A percentile compares a stretch with the other conserved stretches of the same genome.
phyloP scores from a whole-genome alignment of 1,139 yeast genomes.

The Kluyveromyces sp. region DNA sequence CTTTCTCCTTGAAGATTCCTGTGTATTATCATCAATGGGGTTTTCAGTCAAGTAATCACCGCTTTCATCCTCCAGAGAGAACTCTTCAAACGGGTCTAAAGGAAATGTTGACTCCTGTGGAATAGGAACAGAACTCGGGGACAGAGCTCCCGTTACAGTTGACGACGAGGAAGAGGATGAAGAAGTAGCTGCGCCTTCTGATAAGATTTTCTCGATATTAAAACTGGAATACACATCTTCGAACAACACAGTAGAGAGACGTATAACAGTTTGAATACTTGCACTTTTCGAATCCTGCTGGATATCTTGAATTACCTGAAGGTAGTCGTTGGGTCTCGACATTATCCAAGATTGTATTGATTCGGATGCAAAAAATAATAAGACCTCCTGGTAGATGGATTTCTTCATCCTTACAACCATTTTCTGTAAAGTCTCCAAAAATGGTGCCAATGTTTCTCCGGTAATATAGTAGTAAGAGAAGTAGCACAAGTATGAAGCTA shows the following conservation, averaged over 20 bases:
- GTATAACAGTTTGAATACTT: background rate
- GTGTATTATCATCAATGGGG: background rate
- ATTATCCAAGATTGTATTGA: constrained; percentile 27
- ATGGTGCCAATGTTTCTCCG: constrained; percentile 17
- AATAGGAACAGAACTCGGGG: constrained; percentile 5
- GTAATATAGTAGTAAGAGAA: constrained; percentile 27
- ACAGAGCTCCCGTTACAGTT: constrained; percentile 2
- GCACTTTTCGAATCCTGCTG: background rate
- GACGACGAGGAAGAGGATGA: constrained; percentile 10
- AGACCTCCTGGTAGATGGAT: constrained; percentile 22
- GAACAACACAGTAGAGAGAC: constrained; percentile 15
- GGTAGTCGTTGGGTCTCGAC: constrained; percentile 29
- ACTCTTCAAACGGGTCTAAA: constrained; percentile 1
- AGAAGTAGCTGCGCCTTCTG: constrained; percentile 12
- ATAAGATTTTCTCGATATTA: constrained; percentile 18
- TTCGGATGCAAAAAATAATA: constrained; percentile 25
- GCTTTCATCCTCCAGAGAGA: constrained; percentile 1
- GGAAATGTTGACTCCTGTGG: background rate
- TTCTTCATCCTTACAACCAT: constrained; percentile 21
- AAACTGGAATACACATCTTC: constrained; percentile 22
- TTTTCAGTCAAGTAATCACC: background rate
- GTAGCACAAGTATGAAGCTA: constrained; percentile 22
- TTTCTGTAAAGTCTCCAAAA: constrained; percentile 20
- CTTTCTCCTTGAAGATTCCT: background rate
- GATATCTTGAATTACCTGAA: constrained; percentile 8